Evolutionary conservation across 345 rosid species (phyloP), one percentile per base, ranked within the genome.

Genomic region (Schrenkiella parvula): DNA sequence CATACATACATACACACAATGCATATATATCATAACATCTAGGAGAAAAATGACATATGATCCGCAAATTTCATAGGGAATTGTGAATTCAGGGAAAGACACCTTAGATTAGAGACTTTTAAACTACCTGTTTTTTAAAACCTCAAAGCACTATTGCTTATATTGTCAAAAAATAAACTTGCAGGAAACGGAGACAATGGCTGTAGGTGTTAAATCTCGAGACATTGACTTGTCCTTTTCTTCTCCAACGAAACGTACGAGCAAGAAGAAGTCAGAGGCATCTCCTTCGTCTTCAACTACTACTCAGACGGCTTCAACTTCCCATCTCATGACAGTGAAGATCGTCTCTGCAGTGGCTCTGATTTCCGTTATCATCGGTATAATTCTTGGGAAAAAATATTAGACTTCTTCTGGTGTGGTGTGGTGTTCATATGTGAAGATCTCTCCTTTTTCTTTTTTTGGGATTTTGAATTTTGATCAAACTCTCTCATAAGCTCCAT

Each of bases 321-420:
- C 93, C 15, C 71, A 76, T 28, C 81, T 65, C 52, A 78, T 75
- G 79, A 75, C 72, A 81, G 54, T 86, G 12, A 83, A 85, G 83
- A 65, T 89, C 74, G 64, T 88, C 28, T 14, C 84, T 9, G 88
- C 86, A 68, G 87, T 91, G 23, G 99, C 96, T 28, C 75, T 91
- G 50, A 70, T 88, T 29, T 95, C 99, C 9, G 69, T 88, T 64
- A 73, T 95, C 80, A 52, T 92, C 4, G 98, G 99, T 32, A 50
- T 88, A 4, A 72, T 88, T 76, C 83, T 95, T 55, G 98, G 99
- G 63, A 95, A 89, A 75, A 79, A 81, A 50, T 95, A 89, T 57
- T 95, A 87, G 81, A 63, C 74, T 70, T 44, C 34, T 44, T 58
- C 23, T 53, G 38, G 66, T 70, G 29, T 68, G 79, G 29, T 53